These are phyloP conservation scores for Myriosclerotinia curreyana DNA, from an alignment of 2,329 filamentous ascomycete species.

Conservation along the genomic window DNA sequence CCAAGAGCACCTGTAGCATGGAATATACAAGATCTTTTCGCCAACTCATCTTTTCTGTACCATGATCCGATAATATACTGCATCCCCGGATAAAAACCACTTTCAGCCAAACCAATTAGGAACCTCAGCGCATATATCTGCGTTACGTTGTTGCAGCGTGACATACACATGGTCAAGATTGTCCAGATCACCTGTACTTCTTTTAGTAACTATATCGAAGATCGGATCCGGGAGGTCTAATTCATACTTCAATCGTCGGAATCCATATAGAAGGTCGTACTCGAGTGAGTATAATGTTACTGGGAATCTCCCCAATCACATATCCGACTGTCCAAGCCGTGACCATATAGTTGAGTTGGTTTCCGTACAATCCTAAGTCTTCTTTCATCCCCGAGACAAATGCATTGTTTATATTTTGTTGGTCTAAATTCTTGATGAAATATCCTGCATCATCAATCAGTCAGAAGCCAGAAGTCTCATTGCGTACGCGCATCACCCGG, in stretches of 20 bases:
- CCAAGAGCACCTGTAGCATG: slow-evolving; percentile 58
- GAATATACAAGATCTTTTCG: slow-evolving; percentile 53
- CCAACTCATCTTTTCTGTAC: slow-evolving; percentile 44
- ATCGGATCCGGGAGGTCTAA: not conserved
- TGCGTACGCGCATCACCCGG: not conserved
- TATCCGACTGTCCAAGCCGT: slow-evolving; percentile 45
- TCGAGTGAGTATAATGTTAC: slow-evolving; percentile 50
- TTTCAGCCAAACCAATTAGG: slow-evolving; percentile 49
- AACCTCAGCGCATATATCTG: slow-evolving; percentile 44
- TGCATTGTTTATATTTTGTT: slow-evolving; percentile 47
- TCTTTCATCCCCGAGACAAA: slow-evolving; percentile 49
- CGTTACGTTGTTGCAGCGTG: slow-evolving; percentile 17
- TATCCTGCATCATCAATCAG: slow-evolving; percentile 41
- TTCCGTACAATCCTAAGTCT: slow-evolving; percentile 49
- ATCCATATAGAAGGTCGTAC: slow-evolving; percentile 23
- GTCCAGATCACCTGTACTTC: slow-evolving; percentile 15
- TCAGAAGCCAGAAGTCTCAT: slow-evolving; percentile 9
- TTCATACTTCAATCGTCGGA: slow-evolving; percentile 15
- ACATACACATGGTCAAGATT: slow-evolving; percentile 19
- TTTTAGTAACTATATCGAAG: not conserved
- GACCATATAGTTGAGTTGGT: slow-evolving; percentile 42
- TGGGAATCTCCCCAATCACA: slow-evolving; percentile 50
- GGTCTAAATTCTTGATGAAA: slow-evolving; percentile 50
- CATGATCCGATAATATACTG: slow-evolving; percentile 57
- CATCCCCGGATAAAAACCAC: slow-evolving; percentile 49